Conservation (phyloP, 2,329 filamentous ascomycete species). For the Aureobasidium pullulans region DNA sequence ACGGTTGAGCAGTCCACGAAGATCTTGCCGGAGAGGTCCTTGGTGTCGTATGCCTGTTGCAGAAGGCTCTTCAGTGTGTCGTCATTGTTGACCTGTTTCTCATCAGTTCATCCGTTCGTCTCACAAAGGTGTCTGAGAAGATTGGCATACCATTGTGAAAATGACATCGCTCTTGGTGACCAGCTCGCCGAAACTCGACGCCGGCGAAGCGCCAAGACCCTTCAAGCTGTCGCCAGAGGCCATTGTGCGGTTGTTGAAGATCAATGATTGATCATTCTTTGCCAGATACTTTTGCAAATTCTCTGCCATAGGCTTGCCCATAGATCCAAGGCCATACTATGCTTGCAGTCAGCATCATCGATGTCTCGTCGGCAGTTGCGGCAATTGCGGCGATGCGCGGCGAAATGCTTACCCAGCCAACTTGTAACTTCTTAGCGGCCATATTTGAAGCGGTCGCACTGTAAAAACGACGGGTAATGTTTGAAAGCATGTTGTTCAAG, state of each 20-base stretch:
- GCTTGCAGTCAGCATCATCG: too few species aligned
- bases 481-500: background rate
- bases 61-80: constrained; percentile 1
- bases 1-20: constrained; percentile 28
- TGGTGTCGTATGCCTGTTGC: constrained; percentile 13
- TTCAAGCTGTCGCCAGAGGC: constrained; percentile 4
- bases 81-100: constrained; percentile 7
- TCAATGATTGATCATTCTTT: constrained; percentile 10
- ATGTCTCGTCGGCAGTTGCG: too few species aligned
- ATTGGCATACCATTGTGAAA: constrained; percentile 12
- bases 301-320: constrained; percentile 38
- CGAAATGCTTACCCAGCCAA: constrained; percentile 11
- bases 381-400: background rate
- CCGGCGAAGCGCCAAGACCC: constrained; percentile 4
- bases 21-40: constrained; percentile 23
- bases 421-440: constrained; percentile 5
- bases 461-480: constrained; percentile 1
- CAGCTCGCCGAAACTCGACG: constrained; percentile 10
- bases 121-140: too few species aligned
- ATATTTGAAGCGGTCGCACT: background rate
- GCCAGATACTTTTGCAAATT: constrained; percentile 35
- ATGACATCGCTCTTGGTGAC: constrained; percentile 9
- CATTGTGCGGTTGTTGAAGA: constrained; percentile 14
- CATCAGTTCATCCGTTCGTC: background rate
- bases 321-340: constrained; percentile 39